Base-by-base conservation (phyloP, 2,329 filamentous ascomycete species). In the Chaetoscypha palmicola region DNA sequence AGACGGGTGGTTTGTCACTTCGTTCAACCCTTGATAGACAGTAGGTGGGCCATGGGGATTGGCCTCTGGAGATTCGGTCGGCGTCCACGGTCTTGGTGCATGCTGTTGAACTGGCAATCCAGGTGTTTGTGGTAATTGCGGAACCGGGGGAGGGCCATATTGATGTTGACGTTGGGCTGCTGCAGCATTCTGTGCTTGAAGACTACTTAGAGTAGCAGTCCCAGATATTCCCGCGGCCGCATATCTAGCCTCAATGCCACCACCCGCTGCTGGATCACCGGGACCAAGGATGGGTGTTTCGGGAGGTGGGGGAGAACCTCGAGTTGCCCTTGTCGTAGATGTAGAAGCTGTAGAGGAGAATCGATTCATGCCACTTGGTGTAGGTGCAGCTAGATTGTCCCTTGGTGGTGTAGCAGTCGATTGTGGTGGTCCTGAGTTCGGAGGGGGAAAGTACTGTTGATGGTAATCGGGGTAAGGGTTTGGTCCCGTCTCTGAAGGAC, bases 221-320 rank as follows among this genome's bases (percentile, higher is more conserved):
- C 89, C 90, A 2, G 89, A 86, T 51, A 95, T 95, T 26, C 90
- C 90, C 21, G 89, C 85, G 2, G 89, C 88, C 2, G 90, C 90
- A 72, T 94, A 96, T 43, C 89, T 79, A 39, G 88, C 86, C 63
- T 95, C 90, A 56, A 96, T 95, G 44, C 86, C 87, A 31, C 85
- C 87, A 31, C 85, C 87, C 42, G 80, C 79, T 2, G 83, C 79
- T n/a, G 80, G 72, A 41, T 71, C 72, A 14, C 78, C 80, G 1
- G 84, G 86, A 31, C 83, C 85, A 22, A 84, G 76, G 49, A 91
- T 75, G 23, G 92, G 88, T 0, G 92, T 97, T 63, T 97, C 91
- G 7, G 92, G 92, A 1, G 92, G 92, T 3, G 92, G 91, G 4
- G 92, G 92, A 21, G 91, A 97, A 33, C 92, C 92, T 55, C 92